Evolutionary conservation across 2,329 filamentous ascomycete species (phyloP).

Genomic region (Aspergillus chevalieri): DNA sequence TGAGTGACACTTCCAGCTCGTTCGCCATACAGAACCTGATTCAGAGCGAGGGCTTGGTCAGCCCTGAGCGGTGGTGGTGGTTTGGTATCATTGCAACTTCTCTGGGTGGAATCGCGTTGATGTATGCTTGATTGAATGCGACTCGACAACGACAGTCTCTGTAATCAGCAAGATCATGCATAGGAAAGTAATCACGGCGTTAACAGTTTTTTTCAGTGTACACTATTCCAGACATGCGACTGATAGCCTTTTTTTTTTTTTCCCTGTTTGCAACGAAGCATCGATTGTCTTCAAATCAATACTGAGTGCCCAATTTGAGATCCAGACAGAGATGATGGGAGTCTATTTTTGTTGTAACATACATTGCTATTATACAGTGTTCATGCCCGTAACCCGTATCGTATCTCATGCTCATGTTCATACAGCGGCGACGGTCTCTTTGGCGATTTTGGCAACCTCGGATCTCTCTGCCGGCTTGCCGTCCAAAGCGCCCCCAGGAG

Average conservation of each 20-base stretch:
- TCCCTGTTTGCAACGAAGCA: too few relatives aligned
- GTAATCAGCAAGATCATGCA: too few relatives aligned
- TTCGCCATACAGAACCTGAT: conserved; percentile 23
- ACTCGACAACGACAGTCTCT: too few relatives aligned
- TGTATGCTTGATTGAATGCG: conserved; percentile 22
- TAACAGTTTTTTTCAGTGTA: too few relatives aligned
- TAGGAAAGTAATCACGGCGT: too few relatives aligned
- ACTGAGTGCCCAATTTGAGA: too few relatives aligned
- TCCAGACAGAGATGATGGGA: not conserved
- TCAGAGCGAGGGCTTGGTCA: conserved; percentile 27
- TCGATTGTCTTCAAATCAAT: too few relatives aligned
- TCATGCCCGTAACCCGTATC: not conserved
- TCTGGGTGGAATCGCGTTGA: conserved; percentile 35
- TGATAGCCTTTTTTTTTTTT: too few relatives aligned
- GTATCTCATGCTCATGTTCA: conserved; percentile 4
- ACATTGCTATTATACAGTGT: conserved; percentile 8
- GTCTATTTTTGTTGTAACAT: not conserved
- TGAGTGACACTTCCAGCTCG: conserved; percentile 10
- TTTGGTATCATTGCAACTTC: conserved; percentile 43
- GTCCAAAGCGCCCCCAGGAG: conserved; percentile 35
- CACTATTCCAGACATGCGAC: too few relatives aligned
- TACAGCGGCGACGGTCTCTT: conserved; percentile 25
- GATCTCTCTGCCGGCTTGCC: conserved; percentile 40
- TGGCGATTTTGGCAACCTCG: conserved; percentile 37
- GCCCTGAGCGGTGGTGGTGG: conserved; percentile 44